Percentiles rank a stretch among this genome's conserved stretches.
Evolutionary conservation across 208 protist genomes (phyloP).

Genomic region (Leishmania guyanensis): DNA sequence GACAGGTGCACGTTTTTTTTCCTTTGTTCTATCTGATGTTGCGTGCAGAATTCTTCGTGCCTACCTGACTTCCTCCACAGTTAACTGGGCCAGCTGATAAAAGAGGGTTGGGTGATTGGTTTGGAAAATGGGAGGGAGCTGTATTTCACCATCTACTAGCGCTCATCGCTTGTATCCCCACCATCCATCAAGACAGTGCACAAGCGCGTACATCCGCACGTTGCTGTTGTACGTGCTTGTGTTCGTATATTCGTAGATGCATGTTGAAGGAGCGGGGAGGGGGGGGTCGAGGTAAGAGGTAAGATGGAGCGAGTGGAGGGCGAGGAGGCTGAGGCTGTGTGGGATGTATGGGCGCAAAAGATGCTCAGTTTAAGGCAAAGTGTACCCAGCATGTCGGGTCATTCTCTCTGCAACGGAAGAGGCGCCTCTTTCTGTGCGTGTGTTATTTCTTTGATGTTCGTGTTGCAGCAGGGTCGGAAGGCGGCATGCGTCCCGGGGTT

Average conservation of each 20-base stretch:
- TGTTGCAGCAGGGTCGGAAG: background rate
- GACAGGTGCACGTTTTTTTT: background rate
- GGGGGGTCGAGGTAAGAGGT: background rate
- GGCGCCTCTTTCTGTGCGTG: background rate
- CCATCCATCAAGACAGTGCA: background rate
- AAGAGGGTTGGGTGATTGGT: background rate
- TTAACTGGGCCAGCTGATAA: background rate
- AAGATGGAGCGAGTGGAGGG: background rate
- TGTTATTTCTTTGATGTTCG: background rate
- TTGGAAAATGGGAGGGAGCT: background rate
- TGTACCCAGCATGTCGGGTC: background rate
- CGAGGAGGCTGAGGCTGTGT: background rate
- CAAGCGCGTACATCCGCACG: background rate
- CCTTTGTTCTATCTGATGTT: no score
- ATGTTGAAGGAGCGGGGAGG: background rate
- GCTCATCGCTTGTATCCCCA: background rate
- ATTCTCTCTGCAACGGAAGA: background rate
- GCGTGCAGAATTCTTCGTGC: background rate
- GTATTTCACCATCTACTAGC: background rate
- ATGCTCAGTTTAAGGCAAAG: background rate
- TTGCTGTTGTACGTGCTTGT: conserved; percentile 1
- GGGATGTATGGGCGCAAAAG: background rate
- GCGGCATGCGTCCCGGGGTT: background rate
- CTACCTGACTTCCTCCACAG: background rate
- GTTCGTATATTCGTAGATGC: background rate